Evolutionary conservation across 768 basidiomycete genomes (phyloP).

Genomic region (Coprinopsis sp.): DNA sequence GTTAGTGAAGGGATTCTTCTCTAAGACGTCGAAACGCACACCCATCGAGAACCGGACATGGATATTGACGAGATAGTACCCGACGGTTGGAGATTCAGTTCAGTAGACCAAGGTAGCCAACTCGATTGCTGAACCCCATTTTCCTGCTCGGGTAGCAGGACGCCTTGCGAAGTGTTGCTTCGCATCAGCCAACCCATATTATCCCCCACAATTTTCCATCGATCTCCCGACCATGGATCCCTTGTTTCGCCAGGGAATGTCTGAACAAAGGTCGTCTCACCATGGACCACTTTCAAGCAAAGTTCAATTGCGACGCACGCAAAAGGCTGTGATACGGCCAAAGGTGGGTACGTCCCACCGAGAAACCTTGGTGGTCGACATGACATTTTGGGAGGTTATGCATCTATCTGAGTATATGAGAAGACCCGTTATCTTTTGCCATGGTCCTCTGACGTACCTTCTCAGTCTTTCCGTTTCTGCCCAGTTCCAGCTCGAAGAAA

Average conservation of each 20-base stretch:
- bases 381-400: constrained; percentile 35
- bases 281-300: neutral
- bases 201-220: constrained; percentile 46
- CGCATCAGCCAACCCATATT: constrained; percentile 39
- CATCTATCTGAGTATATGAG: neutral
- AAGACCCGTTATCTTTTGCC: neutral
- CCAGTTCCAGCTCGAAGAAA: constrained; percentile 5
- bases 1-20: neutral
- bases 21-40: constrained; percentile 33
- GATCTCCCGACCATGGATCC: neutral
- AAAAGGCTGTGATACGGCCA: constrained; percentile 42
- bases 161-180: constrained; percentile 19
- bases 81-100: constrained; percentile 37
- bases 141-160: neutral
- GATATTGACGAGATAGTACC: constrained; percentile 49
- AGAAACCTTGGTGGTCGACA: constrained; percentile 29
- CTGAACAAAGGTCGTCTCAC: neutral
- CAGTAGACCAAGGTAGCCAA: constrained; percentile 33
- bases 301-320: constrained; percentile 28
- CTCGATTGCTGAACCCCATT: neutral
- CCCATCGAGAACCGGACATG: constrained; percentile 40
- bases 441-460: neutral
- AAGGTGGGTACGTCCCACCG: constrained; percentile 27
- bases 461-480: neutral
- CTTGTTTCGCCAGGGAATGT: neutral